Base-by-base conservation (phyloP, 257 asterid species). In the Salvia splendens region DNA sequence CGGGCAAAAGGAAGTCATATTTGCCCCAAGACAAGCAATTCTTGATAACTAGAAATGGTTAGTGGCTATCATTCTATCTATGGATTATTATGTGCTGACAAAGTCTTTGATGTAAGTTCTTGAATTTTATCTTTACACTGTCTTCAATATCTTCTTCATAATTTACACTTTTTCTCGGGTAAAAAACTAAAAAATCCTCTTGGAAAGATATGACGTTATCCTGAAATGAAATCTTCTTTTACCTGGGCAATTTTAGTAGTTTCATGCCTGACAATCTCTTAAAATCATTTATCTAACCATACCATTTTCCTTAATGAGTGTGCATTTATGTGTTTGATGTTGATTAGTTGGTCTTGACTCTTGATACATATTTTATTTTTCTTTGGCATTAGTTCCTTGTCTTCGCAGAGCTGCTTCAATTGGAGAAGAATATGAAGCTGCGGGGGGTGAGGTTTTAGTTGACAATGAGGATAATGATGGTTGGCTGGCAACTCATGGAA, bases 401-500 rank as follows among this genome's bases (percentile, higher is more conserved):
- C 81, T 91, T 33, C 86, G 96, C 32, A 87, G 98, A 79, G 99
- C 99, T 56, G 89, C 98, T 73, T 88, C 98, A 20, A 68, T 94
- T 24, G 98, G 81, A 77, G 98, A 94, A 82, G 99, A 94, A 70
- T 91, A 94, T 69, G 99, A 91, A 72, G 99, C 95, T 70, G 93
- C 96, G 50, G 98, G 96, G 60, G 99, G 98, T 77, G 99, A 94
- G 81, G 86, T 91, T 64, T 80, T 94, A 66, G 83, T 94, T 72
- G 96, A 91, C 72, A 72, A 88, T 3, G 99, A 94, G 68, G 99
- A 91, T 61, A 67, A 84, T 62, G 97, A 94, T 78, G 99, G 99
- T 62, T 94, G 96, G 97, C 80, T 94, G 72, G 96, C 99, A 67
- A 94, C 99, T 70, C 99, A 94, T 66, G 99, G 99, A 62, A 80